phyloP scores from a whole-genome alignment of 345 rosid genomes.

The Anastatica hierochuntica region DNA sequence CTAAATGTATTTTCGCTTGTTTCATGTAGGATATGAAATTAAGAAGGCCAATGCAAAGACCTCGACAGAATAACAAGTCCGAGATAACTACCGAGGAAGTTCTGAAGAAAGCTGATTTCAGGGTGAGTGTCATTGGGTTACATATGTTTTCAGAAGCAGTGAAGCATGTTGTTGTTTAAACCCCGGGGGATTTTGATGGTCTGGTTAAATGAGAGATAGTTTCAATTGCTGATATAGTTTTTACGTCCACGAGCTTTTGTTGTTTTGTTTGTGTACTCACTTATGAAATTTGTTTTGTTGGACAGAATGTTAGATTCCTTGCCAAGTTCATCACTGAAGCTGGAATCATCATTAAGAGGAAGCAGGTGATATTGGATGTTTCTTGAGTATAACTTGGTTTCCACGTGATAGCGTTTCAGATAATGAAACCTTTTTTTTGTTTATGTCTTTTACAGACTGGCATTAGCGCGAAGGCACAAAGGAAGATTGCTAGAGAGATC shows the following conservation, averaged over 20 bases:
- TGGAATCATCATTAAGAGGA: slow-evolving; percentile 76
- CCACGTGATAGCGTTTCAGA: not conserved
- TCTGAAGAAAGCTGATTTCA: slow-evolving; percentile 60
- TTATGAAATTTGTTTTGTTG: slow-evolving; percentile 2
- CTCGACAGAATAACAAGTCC: slow-evolving; percentile 25
- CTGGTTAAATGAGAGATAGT: not conserved
- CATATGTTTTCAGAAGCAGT: not conserved
- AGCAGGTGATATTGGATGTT: slow-evolving; percentile 38
- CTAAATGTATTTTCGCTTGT: not conserved
- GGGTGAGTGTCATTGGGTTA: slow-evolving; percentile 40
- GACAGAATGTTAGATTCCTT: slow-evolving; percentile 82
- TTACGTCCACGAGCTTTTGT: not conserved
- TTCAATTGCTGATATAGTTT: slow-evolving; percentile 9
- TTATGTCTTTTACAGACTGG: slow-evolving; percentile 42
- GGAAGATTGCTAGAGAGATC: slow-evolving; percentile 90
- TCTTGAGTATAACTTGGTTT: slow-evolving; percentile 1
- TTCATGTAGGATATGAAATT: slow-evolving; percentile 46
- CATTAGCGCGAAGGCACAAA: slow-evolving; percentile 88
- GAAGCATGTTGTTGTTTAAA: not conserved
- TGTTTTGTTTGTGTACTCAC: not conserved
- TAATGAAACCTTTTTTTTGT: not conserved
- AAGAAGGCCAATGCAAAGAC: slow-evolving; percentile 32
- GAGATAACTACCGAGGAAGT: slow-evolving; percentile 56
- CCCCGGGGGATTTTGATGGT: not conserved
- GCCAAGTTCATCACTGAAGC: slow-evolving; percentile 79